phyloP scores from a whole-genome alignment of 2,329 filamentous ascomycete genomes.

The Metarhizium guizhouense region DNA sequence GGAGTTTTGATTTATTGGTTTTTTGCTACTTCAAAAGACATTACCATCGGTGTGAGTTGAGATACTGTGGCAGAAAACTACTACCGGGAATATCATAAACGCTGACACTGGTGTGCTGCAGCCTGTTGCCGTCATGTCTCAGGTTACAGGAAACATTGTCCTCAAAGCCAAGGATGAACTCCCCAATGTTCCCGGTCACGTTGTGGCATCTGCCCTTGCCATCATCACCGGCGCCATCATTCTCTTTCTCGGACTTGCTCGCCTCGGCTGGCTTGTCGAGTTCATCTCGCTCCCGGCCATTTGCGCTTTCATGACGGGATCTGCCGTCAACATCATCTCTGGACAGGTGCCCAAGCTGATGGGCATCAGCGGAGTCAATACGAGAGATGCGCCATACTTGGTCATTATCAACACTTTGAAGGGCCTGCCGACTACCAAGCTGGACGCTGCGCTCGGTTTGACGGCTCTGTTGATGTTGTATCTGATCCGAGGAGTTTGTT shows the following conservation, averaged over 20 bases:
- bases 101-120: slow-evolving; percentile 11
- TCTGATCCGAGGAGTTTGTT: slow-evolving; percentile 53
- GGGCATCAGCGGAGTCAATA: slow-evolving; percentile 41
- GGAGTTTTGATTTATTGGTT: slow-evolving; percentile 95
- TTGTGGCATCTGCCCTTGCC: slow-evolving; percentile 38
- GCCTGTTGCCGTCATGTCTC: slow-evolving; percentile 48
- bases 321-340: slow-evolving; percentile 39
- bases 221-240: slow-evolving; percentile 40
- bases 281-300: slow-evolving; percentile 44
- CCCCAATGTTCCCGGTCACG: slow-evolving; percentile 30
- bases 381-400: slow-evolving; percentile 35
- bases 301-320: slow-evolving; percentile 46
- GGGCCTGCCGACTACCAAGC: slow-evolving; percentile 35
- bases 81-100: not conserved
- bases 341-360: slow-evolving; percentile 43
- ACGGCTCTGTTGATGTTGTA: slow-evolving; percentile 62
- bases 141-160: slow-evolving; percentile 41
- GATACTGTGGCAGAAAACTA: not conserved
- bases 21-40: slow-evolving; percentile 89
- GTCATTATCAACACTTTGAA: slow-evolving; percentile 44
- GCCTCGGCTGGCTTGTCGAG: slow-evolving; percentile 45
- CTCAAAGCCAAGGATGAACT: slow-evolving; percentile 26
- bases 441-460: slow-evolving; percentile 69
- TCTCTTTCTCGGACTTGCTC: slow-evolving; percentile 38
- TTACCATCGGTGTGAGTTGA: slow-evolving; percentile 68